Conservation (phyloP, 2,329 filamentous ascomycete genomes). For the Exophiala spinifera region DNA sequence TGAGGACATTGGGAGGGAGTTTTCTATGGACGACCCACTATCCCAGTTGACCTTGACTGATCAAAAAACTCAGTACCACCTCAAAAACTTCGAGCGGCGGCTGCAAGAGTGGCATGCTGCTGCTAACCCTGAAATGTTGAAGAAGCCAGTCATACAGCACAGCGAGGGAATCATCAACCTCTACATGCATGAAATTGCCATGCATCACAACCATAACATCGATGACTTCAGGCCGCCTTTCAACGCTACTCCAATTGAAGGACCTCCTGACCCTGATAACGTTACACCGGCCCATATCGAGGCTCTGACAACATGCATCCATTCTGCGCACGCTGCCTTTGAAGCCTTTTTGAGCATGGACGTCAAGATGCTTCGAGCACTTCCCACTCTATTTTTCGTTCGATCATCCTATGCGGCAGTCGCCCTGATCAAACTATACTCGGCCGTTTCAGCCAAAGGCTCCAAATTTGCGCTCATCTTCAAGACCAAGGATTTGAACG, state of each 20-base stretch:
- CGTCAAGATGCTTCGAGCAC: constrained; percentile 55
- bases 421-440: constrained; percentile 71
- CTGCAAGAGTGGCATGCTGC: constrained; percentile 58
- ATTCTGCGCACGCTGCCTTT: constrained; percentile 64
- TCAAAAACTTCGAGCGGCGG: constrained; percentile 64
- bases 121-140: constrained; percentile 50
- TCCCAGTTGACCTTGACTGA: constrained; percentile 56
- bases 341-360: constrained; percentile 64
- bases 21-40: constrained; percentile 63
- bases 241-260: constrained; percentile 35
- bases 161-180: constrained; percentile 64
- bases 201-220: constrained; percentile 61
- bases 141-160: constrained; percentile 59
- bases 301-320: constrained; percentile 64
- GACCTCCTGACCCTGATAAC: constrained; percentile 32
- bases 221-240: constrained; percentile 49
- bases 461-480: constrained; percentile 70
- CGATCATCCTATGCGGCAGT: constrained; percentile 70
- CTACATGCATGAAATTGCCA: constrained; percentile 72
- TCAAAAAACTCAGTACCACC: constrained; percentile 60
- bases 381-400: constrained; percentile 70
- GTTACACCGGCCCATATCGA: constrained; percentile 61
- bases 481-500: constrained; percentile 63
- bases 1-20: constrained; percentile 66
- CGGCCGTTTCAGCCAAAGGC: constrained; percentile 61